Conservation (phyloP, 306 rosid genomes). For the Vicia villosa region DNA sequence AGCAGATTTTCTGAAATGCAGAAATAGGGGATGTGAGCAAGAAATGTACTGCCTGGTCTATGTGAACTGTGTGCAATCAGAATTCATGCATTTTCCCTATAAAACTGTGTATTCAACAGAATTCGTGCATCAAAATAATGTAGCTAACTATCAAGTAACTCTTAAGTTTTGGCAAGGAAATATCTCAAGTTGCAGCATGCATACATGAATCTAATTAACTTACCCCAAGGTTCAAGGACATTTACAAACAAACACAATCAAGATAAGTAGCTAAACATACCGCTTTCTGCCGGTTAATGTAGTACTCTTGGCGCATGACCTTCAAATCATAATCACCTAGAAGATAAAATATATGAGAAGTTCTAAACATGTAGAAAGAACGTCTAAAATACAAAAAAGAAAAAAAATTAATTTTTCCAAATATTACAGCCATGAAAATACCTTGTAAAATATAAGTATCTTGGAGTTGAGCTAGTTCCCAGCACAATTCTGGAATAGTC, state of each 20-base stretch:
- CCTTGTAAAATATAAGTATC: conserved; percentile 98
- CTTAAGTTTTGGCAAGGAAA: conserved; percentile 1
- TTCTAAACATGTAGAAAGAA: conserved; percentile 27
- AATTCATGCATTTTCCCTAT: neutral
- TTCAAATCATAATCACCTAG: conserved; percentile 98
- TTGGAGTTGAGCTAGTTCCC: conserved; percentile 99
- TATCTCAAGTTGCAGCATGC: conserved; percentile 26
- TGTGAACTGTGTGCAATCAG: neutral
- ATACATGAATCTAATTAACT: conserved; percentile 20
- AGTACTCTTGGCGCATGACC: conserved; percentile 97
- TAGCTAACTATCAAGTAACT: neutral
- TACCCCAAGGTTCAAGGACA: conserved; percentile 22
- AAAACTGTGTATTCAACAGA: neutral
- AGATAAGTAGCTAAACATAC: conserved; percentile 54
- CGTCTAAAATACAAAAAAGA: conserved; percentile 1
- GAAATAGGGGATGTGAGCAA: neutral
- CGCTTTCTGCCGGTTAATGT: conserved; percentile 83
- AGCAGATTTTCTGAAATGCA: neutral
- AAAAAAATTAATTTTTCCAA: conserved; percentile 17
- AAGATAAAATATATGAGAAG: conserved; percentile 35
- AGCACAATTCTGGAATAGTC: conserved; percentile 94
- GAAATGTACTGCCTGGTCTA: conserved; percentile 6
- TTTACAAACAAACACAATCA: conserved; percentile 6
- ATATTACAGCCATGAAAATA: conserved; percentile 29
- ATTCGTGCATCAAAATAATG: conserved; percentile 17